phyloP scores from a whole-genome alignment of 2,329 filamentous ascomycete species.

The Aureobasidium sp. region DNA sequence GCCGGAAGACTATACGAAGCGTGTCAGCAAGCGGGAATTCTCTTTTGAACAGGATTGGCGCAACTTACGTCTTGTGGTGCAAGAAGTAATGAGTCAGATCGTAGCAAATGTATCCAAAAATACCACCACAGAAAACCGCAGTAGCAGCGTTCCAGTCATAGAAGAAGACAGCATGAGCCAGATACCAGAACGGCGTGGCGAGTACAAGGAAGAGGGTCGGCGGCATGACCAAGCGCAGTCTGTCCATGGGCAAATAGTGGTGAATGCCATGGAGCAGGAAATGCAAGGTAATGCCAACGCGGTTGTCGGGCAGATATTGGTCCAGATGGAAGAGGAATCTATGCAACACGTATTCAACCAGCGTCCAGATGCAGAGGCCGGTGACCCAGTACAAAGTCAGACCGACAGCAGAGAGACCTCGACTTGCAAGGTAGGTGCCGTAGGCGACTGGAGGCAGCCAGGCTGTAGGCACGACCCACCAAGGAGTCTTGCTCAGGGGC shows the following conservation, averaged over 20 bases:
- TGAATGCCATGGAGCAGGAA: conserved; percentile 96
- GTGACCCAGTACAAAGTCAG: conserved; percentile 56
- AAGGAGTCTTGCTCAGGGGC: conserved; percentile 88
- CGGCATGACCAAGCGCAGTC: conserved; percentile 93
- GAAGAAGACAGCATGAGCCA: conserved; percentile 75
- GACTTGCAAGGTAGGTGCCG: conserved; percentile 58
- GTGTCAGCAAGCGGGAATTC: conserved; percentile 4
- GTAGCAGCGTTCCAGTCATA: conserved; percentile 79
- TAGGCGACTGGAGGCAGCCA: conserved; percentile 80
- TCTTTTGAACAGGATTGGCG: background rate
- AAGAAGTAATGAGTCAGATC: conserved; percentile 98
- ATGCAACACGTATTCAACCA: conserved; percentile 85
- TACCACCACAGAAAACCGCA: conserved; percentile 76
- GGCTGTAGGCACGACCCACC: conserved; percentile 78
- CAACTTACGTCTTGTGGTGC: conserved; percentile 74
- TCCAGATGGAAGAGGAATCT: conserved; percentile 92
- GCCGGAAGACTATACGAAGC: conserved; percentile 59
- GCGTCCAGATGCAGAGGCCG: conserved; percentile 75
- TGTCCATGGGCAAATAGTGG: conserved; percentile 99
- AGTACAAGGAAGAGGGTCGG: conserved; percentile 78
- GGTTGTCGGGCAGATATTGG: conserved; percentile 85
- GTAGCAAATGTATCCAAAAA: conserved; percentile 95
- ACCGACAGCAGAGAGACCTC: conserved; percentile 48
- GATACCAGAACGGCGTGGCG: conserved; percentile 83
- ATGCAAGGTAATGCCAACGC: conserved; percentile 76